Evolutionary conservation across 83 land plant species (phyloP), one percentile per base, ranked within the genome.

Genomic region (Larix sibirica): DNA sequence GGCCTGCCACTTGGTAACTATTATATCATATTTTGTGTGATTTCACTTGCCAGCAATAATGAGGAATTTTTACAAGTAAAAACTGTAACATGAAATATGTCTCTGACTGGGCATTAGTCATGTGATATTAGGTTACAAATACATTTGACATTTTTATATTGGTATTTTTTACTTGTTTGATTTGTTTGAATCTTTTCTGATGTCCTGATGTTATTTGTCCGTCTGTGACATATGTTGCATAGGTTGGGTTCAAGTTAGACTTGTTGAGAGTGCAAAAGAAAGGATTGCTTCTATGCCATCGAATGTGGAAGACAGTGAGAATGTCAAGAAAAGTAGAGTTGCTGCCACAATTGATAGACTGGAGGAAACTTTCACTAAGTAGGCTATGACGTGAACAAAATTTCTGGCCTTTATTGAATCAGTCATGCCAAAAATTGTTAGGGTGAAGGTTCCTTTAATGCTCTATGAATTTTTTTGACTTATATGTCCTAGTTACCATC

Each of bases 1-100:
- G 80, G 95, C 81, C 87, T 93, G 36, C 95, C 95, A 42, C 91
- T 93, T 56, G 95, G 95, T 92, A 88, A 85, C 8, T n/a, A 33
- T 13, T 47, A 68, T 38, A 36, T 73, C 42, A 0, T 28, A 24
- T 28, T 80, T 4, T 14, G 38, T 31, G 65, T 38, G 28, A 62
- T 23, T 24, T 61, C 16, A 36, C 36, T 20, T 20, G 64, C 23
- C 36, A 40, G n/a, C 24, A 80, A 62, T 61, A 33, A 80, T 62
- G 14, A 58, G 12, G 6, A 38, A 64, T 33, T 36, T 26, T 23
- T 26, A 16, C 76, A 80, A n/a, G 36, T 62, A n/a, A 80, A 33
- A 62, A 62, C 31, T 42, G 42, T 62, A 36, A 40, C 40, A 16
- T 64, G 26, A 17, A 80, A 33, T 64, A 33, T 36, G 6, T 38